phyloP scores from a whole-genome alignment of 768 basidiomycete species.

The Clavaria fumosa region DNA sequence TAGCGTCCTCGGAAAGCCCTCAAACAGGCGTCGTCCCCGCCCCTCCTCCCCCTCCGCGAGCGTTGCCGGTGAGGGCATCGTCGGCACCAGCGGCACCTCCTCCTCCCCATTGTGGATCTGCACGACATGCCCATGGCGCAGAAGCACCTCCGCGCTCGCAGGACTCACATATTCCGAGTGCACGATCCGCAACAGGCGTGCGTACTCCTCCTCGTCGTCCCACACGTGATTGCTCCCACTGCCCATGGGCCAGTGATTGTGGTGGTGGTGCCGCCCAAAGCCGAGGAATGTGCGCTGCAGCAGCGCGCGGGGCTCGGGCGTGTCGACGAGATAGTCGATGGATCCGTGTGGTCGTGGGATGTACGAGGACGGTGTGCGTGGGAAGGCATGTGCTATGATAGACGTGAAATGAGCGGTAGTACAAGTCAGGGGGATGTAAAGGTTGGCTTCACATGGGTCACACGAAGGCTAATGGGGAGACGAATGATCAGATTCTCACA shows the following conservation, averaged over 20 bases:
- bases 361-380: slow-evolving; percentile 31
- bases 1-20: slow-evolving; percentile 28
- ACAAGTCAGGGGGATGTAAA: background rate
- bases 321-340: slow-evolving; percentile 39
- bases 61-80: slow-evolving; percentile 10
- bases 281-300: slow-evolving; percentile 40
- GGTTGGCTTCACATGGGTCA: slow-evolving; percentile 17
- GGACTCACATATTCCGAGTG: slow-evolving; percentile 29
- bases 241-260: slow-evolving; percentile 2
- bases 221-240: too few relatives aligned
- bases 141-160: slow-evolving; percentile 24
- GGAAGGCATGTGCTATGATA: slow-evolving; percentile 30
- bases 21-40: slow-evolving; percentile 28
- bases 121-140: slow-evolving; percentile 21
- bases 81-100: slow-evolving; percentile 14
- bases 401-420: slow-evolving; percentile 17
- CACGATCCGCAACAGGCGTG: slow-evolving; percentile 19
- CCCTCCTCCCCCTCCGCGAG: slow-evolving; percentile 8
- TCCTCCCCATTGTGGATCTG: slow-evolving; percentile 14
- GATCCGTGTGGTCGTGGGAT: slow-evolving; percentile 32
- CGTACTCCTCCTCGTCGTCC: slow-evolving; percentile 18
- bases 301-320: slow-evolving; percentile 35
- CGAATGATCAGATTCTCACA: background rate
- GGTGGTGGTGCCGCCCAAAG: slow-evolving; percentile 14
- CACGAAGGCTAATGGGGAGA: slow-evolving; percentile 15